Evolutionary conservation across 305 asterid genomes (phyloP), one percentile per base, ranked within the genome.

Genomic region (Ruellia speciosa): DNA sequence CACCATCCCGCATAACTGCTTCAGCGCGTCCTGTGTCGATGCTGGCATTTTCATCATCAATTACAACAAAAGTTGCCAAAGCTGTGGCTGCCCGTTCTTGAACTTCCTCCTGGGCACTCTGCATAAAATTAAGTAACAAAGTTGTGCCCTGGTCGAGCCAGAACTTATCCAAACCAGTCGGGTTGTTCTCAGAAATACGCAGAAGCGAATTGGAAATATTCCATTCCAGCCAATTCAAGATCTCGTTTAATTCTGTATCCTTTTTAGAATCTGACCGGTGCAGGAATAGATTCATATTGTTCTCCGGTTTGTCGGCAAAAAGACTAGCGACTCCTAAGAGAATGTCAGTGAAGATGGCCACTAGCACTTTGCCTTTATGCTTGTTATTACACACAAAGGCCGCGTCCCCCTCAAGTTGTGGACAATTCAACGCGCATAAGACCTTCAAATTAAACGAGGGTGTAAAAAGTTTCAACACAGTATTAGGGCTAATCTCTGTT

Each of bases 11-110:
- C 88, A 90, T 70, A 58, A 87, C 95, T 56, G 90, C 83, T 76
- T 87, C 95, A 18, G 95, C 96, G 74, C 93, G 76, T 76, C 80
- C 78, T 62, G 82, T 75, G 62, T 90, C 90, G 39, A 88, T 82
- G 67, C 77, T 80, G 39, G 90, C 82, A 76, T 79, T 90, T 77
- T 83, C 98, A 63, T 90, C 95, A 60, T 87, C 96, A 18, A 77
- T 80, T 71, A 85, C 87, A 12, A 88, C 95, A 75, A 85, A 90
- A 56, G 86, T 87, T 52, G 95, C 95, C 62, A 87, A 83, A 68
- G 94, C 92, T 2, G 89, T 81, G 59, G 95, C 98, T 53, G 96
- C 95, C 75, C 95, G 78, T 75, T 90, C 98, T 75, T 85, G 94
- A 72, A 90, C 94, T 75, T 88, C 98, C 78, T 85, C 96, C 58